These are phyloP conservation scores for Vinca major DNA, from an alignment of 305 asterid genomes.

Conservation along the genomic window DNA sequence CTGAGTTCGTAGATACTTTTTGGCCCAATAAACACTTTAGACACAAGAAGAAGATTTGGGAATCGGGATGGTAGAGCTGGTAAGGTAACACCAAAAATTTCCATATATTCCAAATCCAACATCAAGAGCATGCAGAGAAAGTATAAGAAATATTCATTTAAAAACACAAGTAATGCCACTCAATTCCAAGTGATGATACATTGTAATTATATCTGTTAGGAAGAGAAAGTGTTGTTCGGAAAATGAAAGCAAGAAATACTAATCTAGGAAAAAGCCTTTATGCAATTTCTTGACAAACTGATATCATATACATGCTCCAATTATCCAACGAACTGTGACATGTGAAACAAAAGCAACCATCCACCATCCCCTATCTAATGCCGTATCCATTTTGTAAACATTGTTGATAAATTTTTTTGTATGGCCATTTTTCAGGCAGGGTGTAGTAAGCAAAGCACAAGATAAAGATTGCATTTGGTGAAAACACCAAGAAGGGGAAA, in stretches of 20 bases:
- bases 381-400: neutral
- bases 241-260: neutral
- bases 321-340: neutral
- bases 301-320: too few relatives aligned
- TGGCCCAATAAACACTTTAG: neutral
- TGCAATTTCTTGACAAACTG: neutral
- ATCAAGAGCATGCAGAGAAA: conserved; percentile 2
- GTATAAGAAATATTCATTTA: neutral
- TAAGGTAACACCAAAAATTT: neutral
- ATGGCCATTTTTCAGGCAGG: neutral
- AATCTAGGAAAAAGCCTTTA: conserved; percentile 1
- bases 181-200: neutral
- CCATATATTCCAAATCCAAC: neutral
- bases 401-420: neutral
- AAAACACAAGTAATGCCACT: neutral
- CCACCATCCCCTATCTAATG: neutral
- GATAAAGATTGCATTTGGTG: neutral
- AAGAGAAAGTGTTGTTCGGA: neutral
- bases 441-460: neutral
- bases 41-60: neutral
- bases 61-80: neutral
- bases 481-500: neutral
- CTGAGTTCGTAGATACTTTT: neutral
- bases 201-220: neutral
- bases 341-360: neutral